Evolutionary conservation across 495 filamentous ascomycete species (phyloP).

Genomic region (Lophiotrema nucula): DNA sequence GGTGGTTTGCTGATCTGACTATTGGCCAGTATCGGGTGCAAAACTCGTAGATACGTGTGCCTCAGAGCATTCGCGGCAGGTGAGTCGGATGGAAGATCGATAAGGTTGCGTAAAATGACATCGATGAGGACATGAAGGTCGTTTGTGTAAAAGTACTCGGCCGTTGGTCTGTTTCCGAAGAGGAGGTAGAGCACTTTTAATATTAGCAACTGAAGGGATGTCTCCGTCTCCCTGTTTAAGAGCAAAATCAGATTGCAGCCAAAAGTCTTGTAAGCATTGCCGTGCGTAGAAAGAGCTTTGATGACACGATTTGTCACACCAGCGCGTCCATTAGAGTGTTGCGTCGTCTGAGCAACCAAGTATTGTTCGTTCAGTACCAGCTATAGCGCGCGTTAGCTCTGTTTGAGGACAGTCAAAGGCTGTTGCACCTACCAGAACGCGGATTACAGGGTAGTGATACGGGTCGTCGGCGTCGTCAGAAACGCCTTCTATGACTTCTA

Average conservation of each 20-base stretch:
- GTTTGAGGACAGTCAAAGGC: background rate
- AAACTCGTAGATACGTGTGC: constrained; percentile 96
- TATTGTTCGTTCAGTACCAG: constrained; percentile 97
- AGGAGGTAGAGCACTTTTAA: constrained; percentile 92
- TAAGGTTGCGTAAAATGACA: constrained; percentile 91
- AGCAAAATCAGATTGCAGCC: constrained; percentile 97
- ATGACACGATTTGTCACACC: constrained; percentile 80
- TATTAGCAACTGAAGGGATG: constrained; percentile 87
- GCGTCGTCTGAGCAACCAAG: constrained; percentile 72
- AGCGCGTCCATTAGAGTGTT: constrained; percentile 45
- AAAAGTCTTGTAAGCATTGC: constrained; percentile 83
- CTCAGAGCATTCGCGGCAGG: constrained; percentile 58
- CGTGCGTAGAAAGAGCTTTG: constrained; percentile 78
- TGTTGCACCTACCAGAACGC: constrained; percentile 68
- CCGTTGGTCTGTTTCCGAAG: constrained; percentile 85
- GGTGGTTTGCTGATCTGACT: constrained; percentile 80
- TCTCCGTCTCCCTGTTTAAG: constrained; percentile 89
- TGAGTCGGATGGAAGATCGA: constrained; percentile 78
- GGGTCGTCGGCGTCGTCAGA: constrained; percentile 91
- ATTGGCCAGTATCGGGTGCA: constrained; percentile 85
- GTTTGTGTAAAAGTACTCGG: constrained; percentile 98
- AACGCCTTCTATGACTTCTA: constrained; percentile 82
- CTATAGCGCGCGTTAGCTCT: constrained; percentile 46
- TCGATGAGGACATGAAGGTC: constrained; percentile 92
- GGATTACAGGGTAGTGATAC: constrained; percentile 93